These are phyloP conservation scores for Anthracocystis panici-leucophaei DNA, from an alignment of 1,284 basidiomycete species.

Conservation along the genomic window DNA sequence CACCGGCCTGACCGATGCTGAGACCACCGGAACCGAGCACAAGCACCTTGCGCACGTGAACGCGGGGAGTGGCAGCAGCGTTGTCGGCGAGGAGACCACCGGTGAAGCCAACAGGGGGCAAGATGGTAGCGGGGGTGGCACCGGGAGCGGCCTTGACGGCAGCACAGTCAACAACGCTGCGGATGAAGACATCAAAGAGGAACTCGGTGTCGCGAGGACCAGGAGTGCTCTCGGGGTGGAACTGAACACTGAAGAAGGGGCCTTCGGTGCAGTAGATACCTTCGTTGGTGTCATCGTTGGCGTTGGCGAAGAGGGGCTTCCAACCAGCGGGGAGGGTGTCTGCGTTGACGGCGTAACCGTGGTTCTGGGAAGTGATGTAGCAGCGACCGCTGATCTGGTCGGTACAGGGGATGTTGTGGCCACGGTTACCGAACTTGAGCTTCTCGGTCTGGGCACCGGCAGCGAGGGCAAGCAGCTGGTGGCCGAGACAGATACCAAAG, in stretches of 20 bases:
- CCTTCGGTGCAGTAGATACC: slow-evolving; percentile 85
- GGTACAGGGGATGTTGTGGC: slow-evolving; percentile 98
- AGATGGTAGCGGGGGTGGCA: slow-evolving; percentile 32
- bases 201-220: slow-evolving; percentile 99
- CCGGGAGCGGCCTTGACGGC: slow-evolving; percentile 73
- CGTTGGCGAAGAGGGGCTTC: slow-evolving; percentile 95
- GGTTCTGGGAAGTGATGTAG: slow-evolving; percentile 99
- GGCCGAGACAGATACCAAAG: slow-evolving; percentile 98
- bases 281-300: slow-evolving; percentile 97
- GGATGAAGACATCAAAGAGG: slow-evolving; percentile 96
- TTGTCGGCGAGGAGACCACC: slow-evolving; percentile 89
- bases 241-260: slow-evolving; percentile 99
- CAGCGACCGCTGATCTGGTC: slow-evolving; percentile 92
- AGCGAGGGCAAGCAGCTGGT: slow-evolving; percentile 95
- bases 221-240: slow-evolving; percentile 99
- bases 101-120: slow-evolving; percentile 81
- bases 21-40: slow-evolving; percentile 98
- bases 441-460: slow-evolving; percentile 93
- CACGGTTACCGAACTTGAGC: slow-evolving; percentile 99
- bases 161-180: slow-evolving; percentile 83
- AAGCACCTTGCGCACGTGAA: slow-evolving; percentile 88
- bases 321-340: slow-evolving; percentile 83
- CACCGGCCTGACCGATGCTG: slow-evolving; percentile 97
- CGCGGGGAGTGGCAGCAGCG: slow-evolving; percentile 80
- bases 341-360: slow-evolving; percentile 95